Base-by-base conservation (phyloP, 139 green algal genomes). In the Eudorina sp. region DNA sequence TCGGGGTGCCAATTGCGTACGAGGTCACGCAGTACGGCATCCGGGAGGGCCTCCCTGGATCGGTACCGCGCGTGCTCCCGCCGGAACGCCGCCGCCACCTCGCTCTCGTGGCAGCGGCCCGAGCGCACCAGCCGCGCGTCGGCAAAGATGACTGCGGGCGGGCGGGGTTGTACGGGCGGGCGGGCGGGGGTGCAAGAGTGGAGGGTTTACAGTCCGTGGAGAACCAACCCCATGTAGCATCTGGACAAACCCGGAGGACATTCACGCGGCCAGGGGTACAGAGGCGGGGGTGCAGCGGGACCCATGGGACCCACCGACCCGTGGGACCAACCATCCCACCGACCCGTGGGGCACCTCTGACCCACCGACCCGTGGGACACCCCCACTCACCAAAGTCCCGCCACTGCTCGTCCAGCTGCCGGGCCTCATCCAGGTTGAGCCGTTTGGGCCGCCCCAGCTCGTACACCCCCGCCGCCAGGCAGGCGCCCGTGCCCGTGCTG, bases 21-120 rank as follows among this genome's bases (percentile, higher is more conserved):
- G 88, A 97, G 94, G 66, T 94, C 85, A 3, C 93, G 84, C 51
- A 97, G 78, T 18, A 76, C 85, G 1, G 51, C 55, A 80, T 96
- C 90, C 9, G 77, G n/a, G 29, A 97, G 60, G 7, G 64, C 76
- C 21, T 95, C 94, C 8, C n/a, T 25, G 6, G 36, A 84, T 23
- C 88, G 90, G 64, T 94, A 96, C 43, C 81, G 86, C 18, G 83
- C 62, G 41, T 78, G 77, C 34, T 80, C 41, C n/a, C 45, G 40
- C 4, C 93, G 66, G 85, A 97, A 96, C 27, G 89, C 91, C 0
- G 53, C 58, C 45, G 89, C 89, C 14, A 98, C 88, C 43, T 98
- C 95, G 31, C 78, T 94, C 91, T 97, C 95, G 69, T 98, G 95
- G 89, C 94, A 96, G 25, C 92, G 84, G 11, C 95, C 95, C 5